phyloP scores from a whole-genome alignment of 345 rosid species.

The Eucalyptus marginata region DNA sequence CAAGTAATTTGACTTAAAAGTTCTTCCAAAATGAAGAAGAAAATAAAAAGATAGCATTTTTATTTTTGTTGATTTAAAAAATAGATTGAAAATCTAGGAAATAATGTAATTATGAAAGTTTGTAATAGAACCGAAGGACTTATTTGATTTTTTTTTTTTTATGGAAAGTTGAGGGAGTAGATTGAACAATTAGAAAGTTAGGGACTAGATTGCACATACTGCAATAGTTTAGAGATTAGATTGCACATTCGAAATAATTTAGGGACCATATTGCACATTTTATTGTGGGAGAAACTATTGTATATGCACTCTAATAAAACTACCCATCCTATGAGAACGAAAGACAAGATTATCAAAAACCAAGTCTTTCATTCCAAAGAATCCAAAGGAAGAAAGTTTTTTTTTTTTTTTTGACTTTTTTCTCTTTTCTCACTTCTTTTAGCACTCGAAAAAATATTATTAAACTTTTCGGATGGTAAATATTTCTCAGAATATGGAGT shows the following conservation, averaged over 20 bases:
- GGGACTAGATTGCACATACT: not conserved
- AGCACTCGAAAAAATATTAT: too few species aligned
- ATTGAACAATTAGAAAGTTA: not conserved
- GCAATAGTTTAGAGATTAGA: not conserved
- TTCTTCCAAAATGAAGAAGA: not conserved
- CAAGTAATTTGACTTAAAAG: too few species aligned
- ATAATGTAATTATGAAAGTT: not conserved
- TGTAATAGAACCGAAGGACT: not conserved
- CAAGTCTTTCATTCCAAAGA: too few species aligned
- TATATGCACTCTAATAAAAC: too few species aligned
- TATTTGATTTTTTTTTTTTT: not conserved
- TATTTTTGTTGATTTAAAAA: not conserved
- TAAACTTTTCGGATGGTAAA: too few species aligned
- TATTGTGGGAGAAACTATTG: not conserved
- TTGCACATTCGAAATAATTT: fast-evolving
- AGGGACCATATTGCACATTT: not conserved
- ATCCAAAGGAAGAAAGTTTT: too few species aligned
- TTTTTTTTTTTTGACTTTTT: too few species aligned
- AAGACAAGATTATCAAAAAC: too few species aligned
- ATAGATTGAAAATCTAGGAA: not conserved
- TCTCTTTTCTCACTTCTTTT: too few species aligned
- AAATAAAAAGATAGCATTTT: too few species aligned
- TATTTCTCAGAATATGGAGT: not conserved
- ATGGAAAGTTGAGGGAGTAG: not conserved
- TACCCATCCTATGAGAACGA: not conserved